phyloP scores from a whole-genome alignment of 306 rosid genomes.

The Quercus cerris region DNA sequence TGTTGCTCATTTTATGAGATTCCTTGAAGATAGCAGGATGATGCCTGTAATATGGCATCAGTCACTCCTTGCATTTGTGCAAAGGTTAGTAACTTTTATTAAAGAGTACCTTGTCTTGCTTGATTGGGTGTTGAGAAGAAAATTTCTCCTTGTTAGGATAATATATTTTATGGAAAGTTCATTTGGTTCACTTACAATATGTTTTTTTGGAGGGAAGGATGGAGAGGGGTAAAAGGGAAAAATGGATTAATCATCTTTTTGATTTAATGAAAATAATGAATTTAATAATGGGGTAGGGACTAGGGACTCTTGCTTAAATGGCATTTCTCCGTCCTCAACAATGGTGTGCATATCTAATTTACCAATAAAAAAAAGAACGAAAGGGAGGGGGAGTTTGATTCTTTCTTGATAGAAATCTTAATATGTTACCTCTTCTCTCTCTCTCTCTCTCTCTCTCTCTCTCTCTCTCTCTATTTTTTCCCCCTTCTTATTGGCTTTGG shows the following conservation, averaged over 20 bases:
- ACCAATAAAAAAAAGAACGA: too few relatives aligned
- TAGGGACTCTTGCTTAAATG: too few relatives aligned
- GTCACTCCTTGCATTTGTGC: conserved; percentile 86
- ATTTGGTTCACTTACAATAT: neutral
- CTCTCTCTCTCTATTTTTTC: too few relatives aligned
- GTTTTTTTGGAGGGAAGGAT: neutral
- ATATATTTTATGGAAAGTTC: neutral
- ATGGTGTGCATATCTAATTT: too few relatives aligned
- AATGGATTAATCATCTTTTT: neutral
- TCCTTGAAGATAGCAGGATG: conserved; percentile 55
- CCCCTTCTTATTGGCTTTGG: too few relatives aligned
- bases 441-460: too few relatives aligned
- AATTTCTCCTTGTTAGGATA: neutral
- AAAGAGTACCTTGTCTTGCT: neutral
- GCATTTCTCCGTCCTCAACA: too few relatives aligned
- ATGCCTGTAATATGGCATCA: conserved; percentile 99
- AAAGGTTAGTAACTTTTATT: conserved; percentile 54
- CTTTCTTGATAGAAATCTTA: too few relatives aligned
- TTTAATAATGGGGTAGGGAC: too few relatives aligned
- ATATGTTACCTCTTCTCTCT: too few relatives aligned
- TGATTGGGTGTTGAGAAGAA: neutral
- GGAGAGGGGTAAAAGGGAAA: neutral
- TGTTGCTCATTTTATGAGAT: conserved; percentile 78
- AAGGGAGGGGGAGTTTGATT: too few relatives aligned
- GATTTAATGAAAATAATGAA: too few relatives aligned